Percentiles rank a stretch among this genome's conserved stretches.
These are phyloP conservation scores for Erodium texanum DNA, from an alignment of 441 rosid species.

Conservation along the genomic window DNA sequence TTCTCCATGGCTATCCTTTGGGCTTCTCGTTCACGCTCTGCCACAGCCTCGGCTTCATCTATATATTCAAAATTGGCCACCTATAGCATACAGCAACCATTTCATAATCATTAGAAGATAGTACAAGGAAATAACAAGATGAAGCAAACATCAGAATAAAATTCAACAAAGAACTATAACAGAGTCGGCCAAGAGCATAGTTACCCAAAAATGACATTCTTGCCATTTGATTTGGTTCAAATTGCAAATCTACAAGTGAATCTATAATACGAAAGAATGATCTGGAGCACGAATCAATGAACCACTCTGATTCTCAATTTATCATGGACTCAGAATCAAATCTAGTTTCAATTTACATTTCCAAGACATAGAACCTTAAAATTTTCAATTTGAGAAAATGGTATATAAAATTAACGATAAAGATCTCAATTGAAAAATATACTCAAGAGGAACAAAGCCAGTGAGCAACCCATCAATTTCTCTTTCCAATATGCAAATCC, in stretches of 20 bases:
- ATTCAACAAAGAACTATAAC: background rate
- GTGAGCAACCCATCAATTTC: too few relatives aligned
- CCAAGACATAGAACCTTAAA: background rate
- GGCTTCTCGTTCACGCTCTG: constrained; percentile 41
- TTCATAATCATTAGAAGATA: constrained; percentile 8
- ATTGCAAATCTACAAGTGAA: background rate
- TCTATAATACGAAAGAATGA: background rate
- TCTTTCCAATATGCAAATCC: too few relatives aligned
- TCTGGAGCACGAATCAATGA: background rate
- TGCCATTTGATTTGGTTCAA: background rate
- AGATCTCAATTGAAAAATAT: too few relatives aligned
- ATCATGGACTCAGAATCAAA: background rate
- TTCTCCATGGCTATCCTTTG: constrained; percentile 52
- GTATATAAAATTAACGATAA: background rate
- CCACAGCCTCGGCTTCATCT: constrained; percentile 73
- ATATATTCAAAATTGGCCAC: constrained; percentile 96
- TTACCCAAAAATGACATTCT: background rate
- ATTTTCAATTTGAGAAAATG: background rate
- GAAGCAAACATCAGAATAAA: background rate
- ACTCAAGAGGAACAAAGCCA: too few relatives aligned
- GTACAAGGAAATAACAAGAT: constrained; percentile 6
- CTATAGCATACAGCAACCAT: constrained; percentile 31
- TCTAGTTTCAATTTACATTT: background rate
- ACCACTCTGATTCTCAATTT: background rate
- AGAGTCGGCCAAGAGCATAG: background rate